phyloP scores from a whole-genome alignment of 225 moss, liverwort and hornwort genomes.

The Pseudisothecium myosuroides region DNA sequence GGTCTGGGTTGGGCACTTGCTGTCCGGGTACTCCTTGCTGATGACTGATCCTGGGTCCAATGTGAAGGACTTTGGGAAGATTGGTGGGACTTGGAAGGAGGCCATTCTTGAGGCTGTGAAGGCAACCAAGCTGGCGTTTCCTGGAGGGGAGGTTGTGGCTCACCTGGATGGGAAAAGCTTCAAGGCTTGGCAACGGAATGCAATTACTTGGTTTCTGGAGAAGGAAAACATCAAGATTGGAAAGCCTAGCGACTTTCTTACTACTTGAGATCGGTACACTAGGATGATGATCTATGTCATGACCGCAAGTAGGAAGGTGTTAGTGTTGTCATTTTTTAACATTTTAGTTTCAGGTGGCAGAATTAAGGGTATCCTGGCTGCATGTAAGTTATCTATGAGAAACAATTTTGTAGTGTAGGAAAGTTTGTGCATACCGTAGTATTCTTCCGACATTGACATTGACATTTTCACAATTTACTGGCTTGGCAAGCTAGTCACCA shows the following conservation, averaged over 20 bases:
- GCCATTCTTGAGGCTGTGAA: slow-evolving; percentile 55
- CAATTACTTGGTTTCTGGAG: slow-evolving; percentile 64
- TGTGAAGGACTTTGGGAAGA: slow-evolving; percentile 22
- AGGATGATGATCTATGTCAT: not conserved
- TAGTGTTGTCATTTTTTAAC: not conserved
- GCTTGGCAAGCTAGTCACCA: not conserved
- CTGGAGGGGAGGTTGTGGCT: slow-evolving; percentile 59
- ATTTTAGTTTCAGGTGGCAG: not conserved
- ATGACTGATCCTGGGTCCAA: slow-evolving; percentile 56
- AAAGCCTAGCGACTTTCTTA: slow-evolving; percentile 43
- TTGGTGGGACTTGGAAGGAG: slow-evolving; percentile 76
- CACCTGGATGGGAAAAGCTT: slow-evolving; percentile 85
- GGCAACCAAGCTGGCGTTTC: slow-evolving; percentile 65
- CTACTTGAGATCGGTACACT: not conserved
- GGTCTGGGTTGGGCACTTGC: slow-evolving; percentile 86
- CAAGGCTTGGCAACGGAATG: slow-evolving; percentile 83
- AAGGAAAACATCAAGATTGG: slow-evolving; percentile 57
- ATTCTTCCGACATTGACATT: not conserved
- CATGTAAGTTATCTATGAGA: not conserved
- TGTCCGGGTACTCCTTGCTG: slow-evolving; percentile 64
- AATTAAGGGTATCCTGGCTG: not conserved
- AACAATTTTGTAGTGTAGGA: not conserved
- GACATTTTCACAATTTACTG: not conserved
- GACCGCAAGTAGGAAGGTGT: not conserved
- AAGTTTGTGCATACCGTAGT: not conserved